Base-by-base conservation (phyloP, 306 rosid genomes). In the Canavalia ensiformis region DNA sequence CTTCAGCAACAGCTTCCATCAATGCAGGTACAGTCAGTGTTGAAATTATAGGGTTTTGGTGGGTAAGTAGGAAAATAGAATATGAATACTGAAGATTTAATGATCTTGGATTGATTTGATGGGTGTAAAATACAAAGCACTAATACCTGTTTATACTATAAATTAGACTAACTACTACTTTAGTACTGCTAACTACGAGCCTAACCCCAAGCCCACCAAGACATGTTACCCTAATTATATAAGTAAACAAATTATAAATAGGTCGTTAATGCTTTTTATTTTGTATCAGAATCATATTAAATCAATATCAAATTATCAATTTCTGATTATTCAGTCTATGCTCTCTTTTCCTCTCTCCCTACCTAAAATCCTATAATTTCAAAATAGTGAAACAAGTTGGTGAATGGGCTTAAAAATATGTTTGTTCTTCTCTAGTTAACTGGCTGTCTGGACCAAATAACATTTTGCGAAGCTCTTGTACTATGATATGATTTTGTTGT, bases 1-100 rank as follows among this genome's bases (percentile, higher is more conserved):
- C 62, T 60, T 34, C 92, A 81, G 84, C 90, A 80, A 76, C 88
- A 65, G 72, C 92, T 80, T 69, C 86, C 74, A 13, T 44, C 81
- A 62, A 68, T 74, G 58, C 88, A 86, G 85, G 80, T 78, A 78
- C 85, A 80, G 67, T 64, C 31, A 75, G 72, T 37, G 35, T 72
- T 54, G 39, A 55, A 81, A 13, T 59, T 51, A 62, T 72, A 51
- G 6, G 56, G 49, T 29, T 72, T 72, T 50, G 6, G 65, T 6
- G 3, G 42, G 52, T 44, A 60, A 37, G n/a, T 2, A 62, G 67
- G 74, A 30, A 62, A 72, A 72, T 13, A 44, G 31, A 45, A 44
- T 69, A 11, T 63, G 65, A 41, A 41, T 25, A 39, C 62, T 34
- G 37, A 9, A 69, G 71, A 69, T 45, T 57, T 58, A 11, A 31